phyloP scores from a whole-genome alignment of 176 grass and related monocot genomes.

The Oryza longistaminata region DNA sequence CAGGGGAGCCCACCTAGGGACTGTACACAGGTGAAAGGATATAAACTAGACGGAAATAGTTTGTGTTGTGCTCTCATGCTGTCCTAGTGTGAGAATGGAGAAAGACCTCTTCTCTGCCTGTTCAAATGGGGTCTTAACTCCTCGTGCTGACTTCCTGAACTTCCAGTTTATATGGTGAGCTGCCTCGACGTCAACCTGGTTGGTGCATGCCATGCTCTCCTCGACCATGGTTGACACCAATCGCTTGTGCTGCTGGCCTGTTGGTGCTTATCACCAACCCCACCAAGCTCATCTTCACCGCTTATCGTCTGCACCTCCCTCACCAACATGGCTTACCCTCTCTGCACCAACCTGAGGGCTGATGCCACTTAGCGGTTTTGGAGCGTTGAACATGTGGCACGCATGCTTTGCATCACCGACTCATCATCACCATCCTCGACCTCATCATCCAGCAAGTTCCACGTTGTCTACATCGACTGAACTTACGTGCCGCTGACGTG shows the following conservation, averaged over 20 bases:
- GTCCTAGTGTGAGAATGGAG: slow-evolving; percentile 32
- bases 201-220: slow-evolving; percentile 44
- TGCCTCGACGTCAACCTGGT: slow-evolving; percentile 47
- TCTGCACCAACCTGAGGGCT: slow-evolving; percentile 41
- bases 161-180: slow-evolving; percentile 44
- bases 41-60: slow-evolving; percentile 32
- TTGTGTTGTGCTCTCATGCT: slow-evolving; percentile 39
- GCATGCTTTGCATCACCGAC: background rate
- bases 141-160: slow-evolving; percentile 45
- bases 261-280: slow-evolving; percentile 51
- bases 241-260: slow-evolving; percentile 25
- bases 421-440: slow-evolving; percentile 7
- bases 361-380: slow-evolving; percentile 18
- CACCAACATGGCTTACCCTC: slow-evolving; percentile 39
- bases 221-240: slow-evolving; percentile 39
- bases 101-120: slow-evolving; percentile 26
- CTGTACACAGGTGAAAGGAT: slow-evolving; percentile 10
- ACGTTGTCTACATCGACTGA: slow-evolving; percentile 38
- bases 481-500: slow-evolving; percentile 22
- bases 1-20: background rate
- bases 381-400: slow-evolving; percentile 28
- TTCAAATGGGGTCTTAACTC: slow-evolving; percentile 37
- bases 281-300: slow-evolving; percentile 34
- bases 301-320: slow-evolving; percentile 38
- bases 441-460: slow-evolving; percentile 30